Evolutionary conservation across 805 yeast genomes (phyloP), one percentile per base, ranked within the genome.

Genomic region (Hemisphaericaspora nanyangensis): DNA sequence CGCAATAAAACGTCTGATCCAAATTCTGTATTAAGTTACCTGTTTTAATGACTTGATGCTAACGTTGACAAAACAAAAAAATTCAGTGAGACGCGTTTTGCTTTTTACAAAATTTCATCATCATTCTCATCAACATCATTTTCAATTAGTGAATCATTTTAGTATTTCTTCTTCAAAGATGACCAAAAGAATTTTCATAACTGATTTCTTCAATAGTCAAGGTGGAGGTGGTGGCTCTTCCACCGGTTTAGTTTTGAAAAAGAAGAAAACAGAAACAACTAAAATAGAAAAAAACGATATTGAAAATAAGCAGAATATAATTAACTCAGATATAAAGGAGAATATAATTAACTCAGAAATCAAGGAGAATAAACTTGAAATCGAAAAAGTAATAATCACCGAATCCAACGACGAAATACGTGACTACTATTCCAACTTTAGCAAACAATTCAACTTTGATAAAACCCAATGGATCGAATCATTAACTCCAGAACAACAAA

Each of bases 401-500:
- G n/a, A n/a, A n/a, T n/a, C n/a, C n/a, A n/a, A n/a, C n/a, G n/a
- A n/a, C n/a, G n/a, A n/a, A n/a, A n/a, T n/a, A n/a, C n/a, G n/a
- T n/a, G 43, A 31, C 7, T 47, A 47, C 15, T 48, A 49, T 31
- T 25, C 32, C 13, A 36, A 45, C 6, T 48, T 49, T 30, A 45
- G 53, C 34, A 29, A 41, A 3, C 25, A 40, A 17, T 39, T 44
- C 50, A 49, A 51, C 28, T 81, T 80, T 52, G 61, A 78, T 47
- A 82, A 77, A 50, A 47, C 55, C 3, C 39, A 58, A 41, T 83
- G 88, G 85, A 44, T 79, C 7, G 50, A 53, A 0, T 45, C 68
- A 1, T 64, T 83, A 5, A 56, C 74, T 0, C 47, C 58, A 0
- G 86, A 79, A 32, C 72, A 77, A 29, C 59, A 52, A 33, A 61